Base-by-base conservation (phyloP, 2,329 filamentous ascomycete genomes). In the Calycina herbarum region DNA sequence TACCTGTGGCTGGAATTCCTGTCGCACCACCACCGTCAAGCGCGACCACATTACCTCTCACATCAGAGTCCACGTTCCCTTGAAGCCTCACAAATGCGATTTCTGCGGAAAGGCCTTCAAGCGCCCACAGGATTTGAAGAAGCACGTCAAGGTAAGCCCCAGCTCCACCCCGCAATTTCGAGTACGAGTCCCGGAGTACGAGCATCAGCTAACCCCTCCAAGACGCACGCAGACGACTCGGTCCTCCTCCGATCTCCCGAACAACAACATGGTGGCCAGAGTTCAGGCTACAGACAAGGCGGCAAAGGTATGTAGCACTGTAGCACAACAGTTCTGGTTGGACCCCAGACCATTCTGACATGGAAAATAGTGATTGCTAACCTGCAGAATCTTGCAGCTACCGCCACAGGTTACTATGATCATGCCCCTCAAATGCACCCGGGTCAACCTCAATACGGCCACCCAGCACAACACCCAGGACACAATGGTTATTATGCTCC, bases 91-190 rank as follows among this genome's bases (percentile, higher is more conserved):
- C 83, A 98, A 97, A 81, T 99, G 95, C 79, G 94, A 97, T 77
- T 96, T 97, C 81, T 99, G 95, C 77, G 93, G 93, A 77, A 99
- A 99, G 83, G 94, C 94, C 1, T 99, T 99, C 86, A 99, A 99
- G 87, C 91, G 95, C 40, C 95, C 95, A 2, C 95, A 99, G 82
- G 95, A 99, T 82, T 79, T 99, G 74, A 98, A 99, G 88, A 99
- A 99, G 83, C 95, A 99, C 78, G 93, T 98, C 79, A 99, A 98
- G 82, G 84, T 86, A 78, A 69, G 78, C 17, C 48, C 20, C 4
- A 35, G 15, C 13, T 27, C 57, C 29, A 58, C 29, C 20, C 48
- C 63, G 5, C 17, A 4, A 6, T 24, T 27, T 15, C 35, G 5
- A 42, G 13, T n/a, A 58, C 17, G 11, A 31, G 10, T 33, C 5